Conservation (phyloP, 1,284 basidiomycete genomes). For the Papiliotrema flavescens region DNA sequence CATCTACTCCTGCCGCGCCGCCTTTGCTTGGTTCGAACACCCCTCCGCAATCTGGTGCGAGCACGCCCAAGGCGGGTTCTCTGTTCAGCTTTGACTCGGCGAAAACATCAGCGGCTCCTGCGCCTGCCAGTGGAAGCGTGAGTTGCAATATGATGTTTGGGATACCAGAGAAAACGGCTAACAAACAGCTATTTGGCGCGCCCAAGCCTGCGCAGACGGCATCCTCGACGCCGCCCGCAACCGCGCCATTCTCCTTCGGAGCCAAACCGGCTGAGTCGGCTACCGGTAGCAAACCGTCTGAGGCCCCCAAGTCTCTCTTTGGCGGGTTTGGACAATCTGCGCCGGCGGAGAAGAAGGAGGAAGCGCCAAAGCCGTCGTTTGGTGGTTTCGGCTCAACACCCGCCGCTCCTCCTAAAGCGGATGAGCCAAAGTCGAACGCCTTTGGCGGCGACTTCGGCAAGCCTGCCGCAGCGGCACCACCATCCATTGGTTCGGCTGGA, state of each 20-base stretch:
- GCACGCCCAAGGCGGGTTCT: background rate
- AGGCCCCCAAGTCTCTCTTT: background rate
- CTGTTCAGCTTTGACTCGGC: conserved; percentile 19
- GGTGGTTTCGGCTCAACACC: background rate
- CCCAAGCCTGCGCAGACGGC: conserved; percentile 11
- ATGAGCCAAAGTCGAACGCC: background rate
- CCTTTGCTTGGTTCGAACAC: background rate
- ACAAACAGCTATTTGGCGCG: too few relatives aligned
- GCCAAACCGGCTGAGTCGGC: conserved; percentile 3
- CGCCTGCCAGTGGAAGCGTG: too few relatives aligned
- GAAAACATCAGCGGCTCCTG: background rate
- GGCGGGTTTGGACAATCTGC: background rate
- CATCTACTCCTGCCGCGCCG: background rate
- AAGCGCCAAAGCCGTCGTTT: too few relatives aligned
- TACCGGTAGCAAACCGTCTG: background rate
- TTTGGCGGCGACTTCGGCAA: background rate
- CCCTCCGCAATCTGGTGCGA: background rate
- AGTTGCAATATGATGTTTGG: too few relatives aligned
- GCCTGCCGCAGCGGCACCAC: too few relatives aligned
- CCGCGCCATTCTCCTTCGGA: conserved; percentile 7
- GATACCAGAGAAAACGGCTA: too few relatives aligned
- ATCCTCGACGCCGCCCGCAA: background rate
- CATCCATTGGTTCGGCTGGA: background rate
- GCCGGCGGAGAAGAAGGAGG: background rate
- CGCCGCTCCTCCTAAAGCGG: conserved; percentile 4